Base-by-base conservation (phyloP, 2,329 filamentous ascomycete genomes). In the Pseudogymnoascus sp. region DNA sequence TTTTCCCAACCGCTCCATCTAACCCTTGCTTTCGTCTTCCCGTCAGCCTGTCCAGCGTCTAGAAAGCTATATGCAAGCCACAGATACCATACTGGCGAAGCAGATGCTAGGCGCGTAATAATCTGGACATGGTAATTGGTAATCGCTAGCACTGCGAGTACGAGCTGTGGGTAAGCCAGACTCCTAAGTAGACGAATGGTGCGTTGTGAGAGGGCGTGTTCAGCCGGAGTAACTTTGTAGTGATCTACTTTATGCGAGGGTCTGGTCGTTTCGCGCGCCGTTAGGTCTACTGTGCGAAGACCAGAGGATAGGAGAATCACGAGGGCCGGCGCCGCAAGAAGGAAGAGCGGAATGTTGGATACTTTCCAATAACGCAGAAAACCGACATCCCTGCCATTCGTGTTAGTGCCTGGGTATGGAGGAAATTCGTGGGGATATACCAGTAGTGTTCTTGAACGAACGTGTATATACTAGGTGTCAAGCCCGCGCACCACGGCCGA, bases 71-170 rank as follows among this genome's bases (percentile, higher is more conserved):
- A 35, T 0, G 89, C 90, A 40, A 96, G 74, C 80, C 88, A 91
- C 80, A 89, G 87, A 73, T 96, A 95, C 91, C 92, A 97, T 17
- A 95, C 76, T 1, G 92, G 90, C 74, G 93, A 96, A 0, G 87
- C 93, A 0, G 93, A 96, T 1, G 91, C 88, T 15, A 99, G 82
- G 23, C 95, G 85, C 50, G 89, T 96, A 70, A 97, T 88, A 69
- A 99, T 96, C 76, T 99, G 95, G 26, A 97, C 89, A 73, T 99
- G 95, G 72, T 96, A 96, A 67, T 79, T 91, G 11, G 87, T 91
- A 19, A 93, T 75, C 19, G 91, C 90, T 65, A 93, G 75, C 2
- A 84, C 65, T 1, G 88, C 87, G 17, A 99, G 79, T 3, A 93
- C 64, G 1, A 89, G 75, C 74, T 99, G 93, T 3, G 85, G 83